Evolutionary conservation across 129 eudicot genomes (phyloP), one percentile per base, ranked within the genome.

Genomic region (Logfia minima): DNA sequence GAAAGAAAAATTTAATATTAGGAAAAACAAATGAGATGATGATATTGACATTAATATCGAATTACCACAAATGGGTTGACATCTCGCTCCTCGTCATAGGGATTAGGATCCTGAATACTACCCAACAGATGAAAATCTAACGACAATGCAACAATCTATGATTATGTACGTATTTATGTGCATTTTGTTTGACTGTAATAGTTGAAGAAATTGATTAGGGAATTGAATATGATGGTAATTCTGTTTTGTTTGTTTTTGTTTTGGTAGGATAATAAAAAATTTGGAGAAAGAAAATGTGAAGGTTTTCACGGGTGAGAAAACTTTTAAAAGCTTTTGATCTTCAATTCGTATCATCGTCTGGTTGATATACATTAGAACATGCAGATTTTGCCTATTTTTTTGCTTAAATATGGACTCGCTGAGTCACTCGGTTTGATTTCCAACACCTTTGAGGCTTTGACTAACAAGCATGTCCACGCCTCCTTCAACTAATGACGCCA

Each of bases 301-400:
- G 76, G 72, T 81, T 81, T 81, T 81, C 71, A n/a, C 80, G 84
- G 80, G 84, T 68, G 74, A 58, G 28, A 66, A 35, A 67, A 32
- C 39, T 67, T 67, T 31, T 35, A 58, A 56, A 67, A 59, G 29
- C 56, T 75, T 81, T 48, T 18, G 5, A 48, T 48, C 55, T 13
- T 35, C 8, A 35, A 74, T 23, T 75, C 37, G 71, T 29, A 75
- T n/a, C n/a, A n/a, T n/a, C n/a, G n/a, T n/a, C n/a, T 63, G 80
- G 84, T 81, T 68, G 32, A 71, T 43, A 45, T n/a, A 1, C 62
- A 52, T 8, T 2, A 60, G 3, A 39, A 68, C 37, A 70, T 70
- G 17, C 58, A 4, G 8, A 13, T 16, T 62, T 79, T 71, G 77
- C 82, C 52, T 78, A 78, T 70, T 70, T 78, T 71, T 2, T 23